phyloP scores from a whole-genome alignment of 2,329 filamentous ascomycete genomes.

The Phoma sp. region DNA sequence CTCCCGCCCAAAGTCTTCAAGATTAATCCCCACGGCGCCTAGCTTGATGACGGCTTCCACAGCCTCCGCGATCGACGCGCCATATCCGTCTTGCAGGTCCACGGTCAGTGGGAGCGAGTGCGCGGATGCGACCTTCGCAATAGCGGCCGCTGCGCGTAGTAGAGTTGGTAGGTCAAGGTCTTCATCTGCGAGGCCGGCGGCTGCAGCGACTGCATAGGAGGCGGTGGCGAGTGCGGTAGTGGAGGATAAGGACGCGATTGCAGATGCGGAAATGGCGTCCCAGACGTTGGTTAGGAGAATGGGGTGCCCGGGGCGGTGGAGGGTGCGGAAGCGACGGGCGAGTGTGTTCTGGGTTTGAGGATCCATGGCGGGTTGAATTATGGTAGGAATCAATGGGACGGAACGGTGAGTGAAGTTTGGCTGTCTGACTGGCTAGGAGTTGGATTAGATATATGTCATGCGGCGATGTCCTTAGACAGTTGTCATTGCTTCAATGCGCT shows the following conservation, averaged over 20 bases:
- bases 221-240: slow-evolving; percentile 50
- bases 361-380: not conserved
- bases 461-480: too few relatives aligned
- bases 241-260: slow-evolving; percentile 54
- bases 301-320: slow-evolving; percentile 60
- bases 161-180: slow-evolving; percentile 59
- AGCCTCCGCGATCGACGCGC: slow-evolving; percentile 54
- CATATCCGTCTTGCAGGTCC: slow-evolving; percentile 67
- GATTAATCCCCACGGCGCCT: slow-evolving; percentile 64
- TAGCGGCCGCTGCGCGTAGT: slow-evolving; percentile 53
- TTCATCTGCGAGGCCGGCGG: slow-evolving; percentile 40
- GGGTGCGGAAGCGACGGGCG: slow-evolving; percentile 33
- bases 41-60: slow-evolving; percentile 55
- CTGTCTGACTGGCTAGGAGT: too few relatives aligned
- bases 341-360: not conserved
- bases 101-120: slow-evolving; percentile 59
- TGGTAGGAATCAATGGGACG: too few relatives aligned
- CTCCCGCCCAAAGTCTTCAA: slow-evolving; percentile 58
- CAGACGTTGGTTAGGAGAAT: slow-evolving; percentile 63
- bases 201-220: slow-evolving; percentile 42
- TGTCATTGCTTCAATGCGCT: too few relatives aligned
- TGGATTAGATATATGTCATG: too few relatives aligned
- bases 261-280: slow-evolving; percentile 57
- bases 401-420: not conserved
- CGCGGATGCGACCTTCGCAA: slow-evolving; percentile 53